Evolutionary conservation across 1,139 yeast genomes (phyloP).

Genomic region (Saccharomyces hybrid): DNA sequence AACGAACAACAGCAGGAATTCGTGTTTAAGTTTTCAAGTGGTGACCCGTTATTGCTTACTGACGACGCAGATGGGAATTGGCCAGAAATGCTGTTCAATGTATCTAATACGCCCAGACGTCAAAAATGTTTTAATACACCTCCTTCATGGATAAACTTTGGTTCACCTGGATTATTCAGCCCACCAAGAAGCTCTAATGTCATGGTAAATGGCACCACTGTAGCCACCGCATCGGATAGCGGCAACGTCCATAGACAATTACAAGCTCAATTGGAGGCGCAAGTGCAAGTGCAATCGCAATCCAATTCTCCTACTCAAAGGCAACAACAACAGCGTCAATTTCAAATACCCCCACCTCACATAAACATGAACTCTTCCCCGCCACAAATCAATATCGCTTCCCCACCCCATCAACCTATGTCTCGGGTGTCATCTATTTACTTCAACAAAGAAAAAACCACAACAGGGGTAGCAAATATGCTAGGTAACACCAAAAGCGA

Average conservation of each 20-base stretch:
- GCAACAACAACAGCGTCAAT: slow-evolving; percentile 8
- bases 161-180: slow-evolving; percentile 13
- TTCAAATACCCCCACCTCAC: slow-evolving; percentile 8
- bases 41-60: slow-evolving; percentile 26
- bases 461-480: not conserved
- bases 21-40: slow-evolving; percentile 24
- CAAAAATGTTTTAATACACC: slow-evolving; percentile 24
- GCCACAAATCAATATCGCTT: not conserved
- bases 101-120: slow-evolving; percentile 19
- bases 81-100: slow-evolving; percentile 18
- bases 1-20: slow-evolving; percentile 11
- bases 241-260: slow-evolving; percentile 1
- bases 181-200: slow-evolving; percentile 9
- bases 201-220: not conserved
- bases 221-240: not conserved
- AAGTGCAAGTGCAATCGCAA: not conserved
- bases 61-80: slow-evolving; percentile 24
- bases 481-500: not conserved
- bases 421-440: not conserved
- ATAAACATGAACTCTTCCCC: not conserved
- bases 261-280: not conserved
- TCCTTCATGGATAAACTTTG: slow-evolving; percentile 23
- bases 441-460: not conserved
- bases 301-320: slow-evolving; percentile 2
- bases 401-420: not conserved